These are phyloP conservation scores for Antitrichia curtipendula DNA, from an alignment of 225 moss, liverwort and hornwort genomes.

Conservation along the genomic window DNA sequence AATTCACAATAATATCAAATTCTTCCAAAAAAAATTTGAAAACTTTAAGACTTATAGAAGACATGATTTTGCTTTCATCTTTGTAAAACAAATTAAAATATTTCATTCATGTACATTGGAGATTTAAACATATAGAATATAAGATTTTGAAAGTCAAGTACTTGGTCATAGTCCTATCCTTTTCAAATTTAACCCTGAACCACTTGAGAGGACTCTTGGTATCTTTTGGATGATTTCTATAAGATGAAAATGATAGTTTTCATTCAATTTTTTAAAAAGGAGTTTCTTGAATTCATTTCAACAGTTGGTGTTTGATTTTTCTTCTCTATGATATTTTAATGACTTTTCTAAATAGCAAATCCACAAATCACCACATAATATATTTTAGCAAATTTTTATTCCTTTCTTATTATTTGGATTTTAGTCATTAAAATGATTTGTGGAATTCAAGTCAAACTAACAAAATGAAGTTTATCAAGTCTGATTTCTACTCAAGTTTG, in stretches of 20 bases:
- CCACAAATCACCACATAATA: not conserved
- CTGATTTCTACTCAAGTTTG: not conserved
- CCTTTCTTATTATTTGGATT: not conserved
- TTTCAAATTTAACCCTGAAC: rapidly evolving
- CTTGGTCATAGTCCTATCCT: rapidly evolving
- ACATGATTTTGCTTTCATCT: not conserved
- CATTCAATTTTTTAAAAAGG: rapidly evolving
- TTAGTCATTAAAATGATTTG: not conserved
- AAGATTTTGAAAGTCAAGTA: not conserved
- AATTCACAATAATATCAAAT: not conserved
- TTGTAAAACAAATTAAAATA: not conserved
- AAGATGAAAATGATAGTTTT: not conserved
- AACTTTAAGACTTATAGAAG: not conserved
- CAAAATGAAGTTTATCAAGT: not conserved
- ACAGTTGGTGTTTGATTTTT: rapidly evolving
- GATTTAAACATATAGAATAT: not conserved
- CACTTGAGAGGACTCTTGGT: rapidly evolving
- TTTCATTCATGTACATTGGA: not conserved
- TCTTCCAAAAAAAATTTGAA: rapidly evolving
- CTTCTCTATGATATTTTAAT: rapidly evolving
- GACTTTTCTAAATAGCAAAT: not conserved
- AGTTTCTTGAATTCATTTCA: not conserved
- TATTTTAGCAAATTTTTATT: not conserved
- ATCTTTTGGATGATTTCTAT: not conserved
- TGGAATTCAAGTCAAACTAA: not conserved